Evolutionary conservation across 1,139 yeast species (phyloP).

Genomic region (Suhomyces panamericanus): DNA sequence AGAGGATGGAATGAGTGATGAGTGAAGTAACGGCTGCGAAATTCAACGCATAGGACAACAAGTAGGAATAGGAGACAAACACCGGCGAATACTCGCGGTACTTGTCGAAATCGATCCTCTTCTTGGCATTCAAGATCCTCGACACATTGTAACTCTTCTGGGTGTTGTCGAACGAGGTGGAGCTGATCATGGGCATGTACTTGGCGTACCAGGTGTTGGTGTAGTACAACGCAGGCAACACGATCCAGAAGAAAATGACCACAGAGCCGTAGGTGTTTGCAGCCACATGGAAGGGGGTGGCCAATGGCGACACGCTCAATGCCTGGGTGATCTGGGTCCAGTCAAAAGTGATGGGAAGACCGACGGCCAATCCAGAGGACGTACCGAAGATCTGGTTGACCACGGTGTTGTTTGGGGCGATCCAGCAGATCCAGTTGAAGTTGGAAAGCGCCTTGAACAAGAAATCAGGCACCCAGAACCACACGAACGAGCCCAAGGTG

Average conservation of each 20-base stretch:
- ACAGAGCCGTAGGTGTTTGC: constrained; percentile 22
- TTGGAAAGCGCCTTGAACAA: constrained; percentile 21
- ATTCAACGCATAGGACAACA: constrained; percentile 39
- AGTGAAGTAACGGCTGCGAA: constrained; percentile 44
- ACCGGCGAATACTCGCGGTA: constrained; percentile 37
- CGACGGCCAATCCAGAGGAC: constrained; percentile 16
- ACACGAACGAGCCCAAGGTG: constrained; percentile 19
- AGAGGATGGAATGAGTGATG: constrained; percentile 37
- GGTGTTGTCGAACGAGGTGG: constrained; percentile 44
- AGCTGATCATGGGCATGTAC: constrained; percentile 50
- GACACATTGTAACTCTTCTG: constrained; percentile 46
- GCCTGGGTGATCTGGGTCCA: constrained; percentile 48
- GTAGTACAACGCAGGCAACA: constrained; percentile 50
- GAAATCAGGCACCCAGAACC: constrained; percentile 26
- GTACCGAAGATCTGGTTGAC: constrained; percentile 24
- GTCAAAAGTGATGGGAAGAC: constrained; percentile 45
- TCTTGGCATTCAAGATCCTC: constrained; percentile 20
- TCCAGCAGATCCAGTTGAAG: constrained; percentile 46
- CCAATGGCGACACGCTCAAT: constrained; percentile 19
- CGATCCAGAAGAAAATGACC: constrained; percentile 42
- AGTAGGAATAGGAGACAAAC: constrained; percentile 39
- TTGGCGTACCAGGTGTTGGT: constrained; percentile 52
- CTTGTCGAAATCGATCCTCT: constrained; percentile 22
- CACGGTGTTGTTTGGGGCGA: constrained; percentile 36
- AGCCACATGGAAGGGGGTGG: constrained; percentile 22